Evolutionary conservation across 2,329 filamentous ascomycete genomes (phyloP), one percentile per base, ranked within the genome.

Genomic region (Magnaporthales sp.): DNA sequence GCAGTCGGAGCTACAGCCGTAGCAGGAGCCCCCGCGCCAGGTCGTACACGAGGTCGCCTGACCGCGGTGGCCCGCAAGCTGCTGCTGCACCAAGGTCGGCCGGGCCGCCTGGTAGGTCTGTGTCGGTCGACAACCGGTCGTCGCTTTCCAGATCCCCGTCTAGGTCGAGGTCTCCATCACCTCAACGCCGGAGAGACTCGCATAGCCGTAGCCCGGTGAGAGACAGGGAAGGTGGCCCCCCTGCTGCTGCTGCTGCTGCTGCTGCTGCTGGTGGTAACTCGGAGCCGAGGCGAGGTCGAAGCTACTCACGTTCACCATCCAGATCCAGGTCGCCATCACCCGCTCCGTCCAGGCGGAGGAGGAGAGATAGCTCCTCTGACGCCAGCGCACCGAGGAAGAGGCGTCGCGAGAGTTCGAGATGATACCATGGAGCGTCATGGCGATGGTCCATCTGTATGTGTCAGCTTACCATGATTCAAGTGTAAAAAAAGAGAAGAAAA

Each of bases 311-410:
- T 22, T 66, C 64, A n/a, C 61, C 67, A 19, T 70, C 68, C n/a
- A 66, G 72, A 62, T 70, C 69, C 32, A 70, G 70, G 31, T 66
- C 67, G 58, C 68, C 67, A 24, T 70, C 70, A 46, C 67, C 70
- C 58, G 67, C 68, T 9, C 67, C 67, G 10, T 38, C 51, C 11
- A 66, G 64, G 46, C 68, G 72, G 13, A 66, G 72, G 27, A 63
- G 70, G 4, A 69, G 70, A 62, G 67, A 67, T 58, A 70, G 69
- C 51, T 67, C 65, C 62, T 70, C 70, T n/a, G 70, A 68, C 62
- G 61, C 68, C 26, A 60, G 51, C 2, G 70, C 67, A 62, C 70
- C 73, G 63, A 73, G 72, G 27, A 72, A 70, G 68, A 72, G 73
- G 64, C 70, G 66, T 32, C 67, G 70, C 9, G 67, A 66, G 9